phyloP scores from a whole-genome alignment of 148 eudicot species.

The Gaultheria prostrata region DNA sequence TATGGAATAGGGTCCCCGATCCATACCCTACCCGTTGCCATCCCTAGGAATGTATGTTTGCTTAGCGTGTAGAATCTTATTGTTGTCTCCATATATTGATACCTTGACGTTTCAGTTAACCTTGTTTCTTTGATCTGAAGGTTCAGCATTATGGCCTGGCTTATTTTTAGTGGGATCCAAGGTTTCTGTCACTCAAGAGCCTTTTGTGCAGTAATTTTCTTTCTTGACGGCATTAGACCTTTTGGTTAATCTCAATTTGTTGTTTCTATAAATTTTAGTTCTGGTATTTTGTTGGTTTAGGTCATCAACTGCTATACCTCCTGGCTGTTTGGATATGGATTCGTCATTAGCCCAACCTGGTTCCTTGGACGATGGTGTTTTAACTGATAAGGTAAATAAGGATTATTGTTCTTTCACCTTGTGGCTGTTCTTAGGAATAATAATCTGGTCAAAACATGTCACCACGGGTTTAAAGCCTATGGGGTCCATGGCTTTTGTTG shows the following conservation, averaged over 20 bases:
- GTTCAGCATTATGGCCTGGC: constrained; percentile 29
- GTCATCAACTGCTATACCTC: constrained; percentile 28
- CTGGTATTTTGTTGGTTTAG: constrained; percentile 24
- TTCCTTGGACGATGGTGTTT: constrained; percentile 18
- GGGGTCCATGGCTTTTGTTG: background rate
- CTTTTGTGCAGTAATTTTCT: constrained; percentile 33
- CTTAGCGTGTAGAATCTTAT: background rate
- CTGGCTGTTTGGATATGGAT: constrained; percentile 29
- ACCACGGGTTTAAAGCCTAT: background rate
- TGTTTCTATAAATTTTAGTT: background rate
- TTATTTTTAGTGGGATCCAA: constrained; percentile 21
- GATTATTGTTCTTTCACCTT: background rate
- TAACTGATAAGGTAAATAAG: constrained; percentile 35
- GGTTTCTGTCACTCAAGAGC: constrained; percentile 25
- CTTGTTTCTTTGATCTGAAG: constrained; percentile 14
- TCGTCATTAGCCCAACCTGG: constrained; percentile 19
- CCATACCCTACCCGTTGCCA: too few species aligned
- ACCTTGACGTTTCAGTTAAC: background rate
- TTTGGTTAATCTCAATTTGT: background rate
- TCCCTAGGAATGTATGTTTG: background rate
- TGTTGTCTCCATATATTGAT: background rate
- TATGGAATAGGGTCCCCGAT: too few species aligned
- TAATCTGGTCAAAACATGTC: background rate
- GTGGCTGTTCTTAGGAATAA: background rate
- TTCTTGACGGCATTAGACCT: constrained; percentile 11